phyloP scores from a whole-genome alignment of 345 rosid species.

The Ailanthus altissimus region DNA sequence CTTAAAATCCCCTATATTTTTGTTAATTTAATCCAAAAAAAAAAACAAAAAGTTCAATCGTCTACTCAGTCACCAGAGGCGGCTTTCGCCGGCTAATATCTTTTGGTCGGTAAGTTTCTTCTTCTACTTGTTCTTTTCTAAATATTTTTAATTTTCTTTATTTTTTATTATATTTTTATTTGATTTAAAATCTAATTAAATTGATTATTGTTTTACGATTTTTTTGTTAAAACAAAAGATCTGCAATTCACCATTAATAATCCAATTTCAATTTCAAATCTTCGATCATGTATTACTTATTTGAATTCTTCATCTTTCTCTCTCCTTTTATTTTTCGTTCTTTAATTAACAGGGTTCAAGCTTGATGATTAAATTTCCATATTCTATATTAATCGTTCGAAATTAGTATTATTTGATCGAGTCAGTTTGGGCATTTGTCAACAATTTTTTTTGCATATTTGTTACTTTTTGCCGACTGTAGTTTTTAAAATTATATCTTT shows the following conservation, averaged over 20 bases:
- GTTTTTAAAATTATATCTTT: background rate
- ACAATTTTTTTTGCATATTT: background rate
- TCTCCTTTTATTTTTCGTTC: background rate
- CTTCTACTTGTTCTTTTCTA: background rate
- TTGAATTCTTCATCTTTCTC: background rate
- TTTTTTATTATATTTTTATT: background rate
- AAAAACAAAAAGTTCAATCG: background rate
- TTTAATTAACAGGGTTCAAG: background rate
- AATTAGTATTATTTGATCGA: background rate
- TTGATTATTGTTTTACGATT: background rate
- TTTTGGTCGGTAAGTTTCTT: slow-evolving; percentile 7
- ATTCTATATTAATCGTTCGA: background rate
- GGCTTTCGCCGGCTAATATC: background rate
- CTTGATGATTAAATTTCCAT: background rate
- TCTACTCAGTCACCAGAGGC: background rate
- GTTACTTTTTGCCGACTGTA: background rate
- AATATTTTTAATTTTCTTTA: background rate
- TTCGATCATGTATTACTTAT: background rate
- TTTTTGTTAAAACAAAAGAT: background rate
- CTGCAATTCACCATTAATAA: background rate
- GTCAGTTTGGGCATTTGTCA: background rate
- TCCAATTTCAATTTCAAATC: background rate
- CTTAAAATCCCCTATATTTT: background rate
- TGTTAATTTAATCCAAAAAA: too few species aligned
- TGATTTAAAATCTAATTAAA: background rate